These are phyloP conservation scores for Beauveria sp. DNA, from an alignment of 2,329 filamentous ascomycete genomes.

Conservation along the genomic window DNA sequence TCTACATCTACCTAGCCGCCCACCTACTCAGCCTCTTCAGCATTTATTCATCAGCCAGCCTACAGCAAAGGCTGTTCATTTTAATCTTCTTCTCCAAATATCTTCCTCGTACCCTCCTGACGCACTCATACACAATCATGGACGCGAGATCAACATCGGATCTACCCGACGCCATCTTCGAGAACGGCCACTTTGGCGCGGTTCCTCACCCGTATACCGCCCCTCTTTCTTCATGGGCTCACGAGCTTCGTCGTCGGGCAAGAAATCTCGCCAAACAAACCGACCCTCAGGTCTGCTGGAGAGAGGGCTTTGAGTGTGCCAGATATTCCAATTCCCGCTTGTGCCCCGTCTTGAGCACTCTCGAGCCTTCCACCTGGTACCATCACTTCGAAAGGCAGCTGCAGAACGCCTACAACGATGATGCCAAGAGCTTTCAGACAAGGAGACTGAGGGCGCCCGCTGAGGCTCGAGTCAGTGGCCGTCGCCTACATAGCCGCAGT, in stretches of 20 bases:
- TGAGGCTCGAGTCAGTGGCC: not conserved
- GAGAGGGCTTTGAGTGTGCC: not conserved
- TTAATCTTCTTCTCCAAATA: not conserved
- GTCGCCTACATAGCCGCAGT: not conserved
- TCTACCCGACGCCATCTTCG: slow-evolving; percentile 2
- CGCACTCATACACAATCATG: not conserved
- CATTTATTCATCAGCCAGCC: not conserved
- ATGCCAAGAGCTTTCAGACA: not conserved
- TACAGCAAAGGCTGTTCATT: not conserved
- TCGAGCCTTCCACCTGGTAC: not conserved
- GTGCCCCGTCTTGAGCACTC: not conserved
- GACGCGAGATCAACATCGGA: not conserved
- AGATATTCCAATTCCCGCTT: not conserved
- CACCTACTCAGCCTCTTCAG: not conserved
- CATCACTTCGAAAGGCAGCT: slow-evolving; percentile 4
- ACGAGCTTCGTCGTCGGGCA: slow-evolving; percentile 4
- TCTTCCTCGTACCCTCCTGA: not conserved
- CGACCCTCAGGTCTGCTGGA: not conserved
- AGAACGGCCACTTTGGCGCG: not conserved
- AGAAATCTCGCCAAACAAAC: not conserved
- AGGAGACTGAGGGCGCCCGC: not conserved
- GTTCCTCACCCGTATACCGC: not conserved
- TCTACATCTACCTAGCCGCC: not conserved
- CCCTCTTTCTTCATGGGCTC: not conserved
- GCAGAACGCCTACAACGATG: not conserved